These are phyloP conservation scores for Moniliophthora roreri DNA, from an alignment of 1,284 basidiomycete genomes.

Conservation along the genomic window DNA sequence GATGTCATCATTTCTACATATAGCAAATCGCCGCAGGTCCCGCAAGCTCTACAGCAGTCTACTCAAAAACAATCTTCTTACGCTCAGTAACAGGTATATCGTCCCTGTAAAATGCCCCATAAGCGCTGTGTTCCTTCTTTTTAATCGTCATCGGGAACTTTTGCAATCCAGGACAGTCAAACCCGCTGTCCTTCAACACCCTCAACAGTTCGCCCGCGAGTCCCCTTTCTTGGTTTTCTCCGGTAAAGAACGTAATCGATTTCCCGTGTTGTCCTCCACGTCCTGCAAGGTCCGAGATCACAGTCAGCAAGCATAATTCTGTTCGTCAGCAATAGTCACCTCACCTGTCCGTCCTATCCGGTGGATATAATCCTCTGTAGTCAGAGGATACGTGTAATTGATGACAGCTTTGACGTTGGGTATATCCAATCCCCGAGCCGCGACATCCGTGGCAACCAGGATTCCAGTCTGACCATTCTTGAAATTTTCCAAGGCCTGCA, in stretches of 20 bases:
- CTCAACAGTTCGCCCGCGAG: conserved; percentile 94
- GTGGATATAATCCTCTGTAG: conserved; percentile 96
- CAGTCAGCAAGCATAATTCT: conserved; percentile 15
- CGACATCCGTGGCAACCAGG: conserved; percentile 97
- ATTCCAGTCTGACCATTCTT: conserved; percentile 83
- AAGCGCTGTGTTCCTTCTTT: conserved; percentile 87
- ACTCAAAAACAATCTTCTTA: conserved; percentile 90
- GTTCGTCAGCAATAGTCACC: conserved; percentile 18
- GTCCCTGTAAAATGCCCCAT: conserved; percentile 85
- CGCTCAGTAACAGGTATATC: conserved; percentile 73
- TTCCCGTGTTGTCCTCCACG: conserved; percentile 91
- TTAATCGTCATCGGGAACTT: conserved; percentile 97
- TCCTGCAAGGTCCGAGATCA: conserved; percentile 43
- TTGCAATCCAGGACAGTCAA: conserved; percentile 65
- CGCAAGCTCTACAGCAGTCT: not conserved
- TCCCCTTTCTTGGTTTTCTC: conserved; percentile 81
- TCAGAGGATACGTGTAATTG: conserved; percentile 97
- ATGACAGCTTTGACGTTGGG: conserved; percentile 92
- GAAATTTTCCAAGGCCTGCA: conserved; percentile 88
- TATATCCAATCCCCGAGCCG: conserved; percentile 95
- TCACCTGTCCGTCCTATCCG: conserved; percentile 91
- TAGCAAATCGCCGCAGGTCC: no score
- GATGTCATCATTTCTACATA: not conserved
- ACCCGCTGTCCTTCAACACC: conserved; percentile 88
- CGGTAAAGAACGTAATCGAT: conserved; percentile 96